Conservation (phyloP, 495 filamentous ascomycete species). For the Aspergillus nidulans region DNA sequence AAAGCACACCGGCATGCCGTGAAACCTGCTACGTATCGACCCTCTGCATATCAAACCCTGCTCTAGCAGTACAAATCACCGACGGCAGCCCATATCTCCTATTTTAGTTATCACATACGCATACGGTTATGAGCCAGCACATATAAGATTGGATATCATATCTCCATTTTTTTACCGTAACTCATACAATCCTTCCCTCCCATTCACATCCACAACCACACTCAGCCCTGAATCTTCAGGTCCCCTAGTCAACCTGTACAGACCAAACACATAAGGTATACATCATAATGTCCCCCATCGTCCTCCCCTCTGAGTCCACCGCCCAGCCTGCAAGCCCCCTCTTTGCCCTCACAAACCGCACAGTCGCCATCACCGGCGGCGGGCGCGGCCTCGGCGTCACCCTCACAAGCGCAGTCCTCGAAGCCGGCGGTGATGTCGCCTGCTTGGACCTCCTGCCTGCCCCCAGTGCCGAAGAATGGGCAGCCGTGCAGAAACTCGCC, state of each 20-base stretch:
- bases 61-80: neutral
- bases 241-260: too few species aligned
- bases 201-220: slow-evolving; percentile 13
- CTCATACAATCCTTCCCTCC: too few species aligned
- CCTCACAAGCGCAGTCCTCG: slow-evolving; percentile 59
- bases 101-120: too few species aligned
- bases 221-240: too few species aligned
- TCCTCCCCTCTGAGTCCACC: too few species aligned
- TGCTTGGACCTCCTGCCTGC: slow-evolving; percentile 59
- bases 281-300: too few species aligned
- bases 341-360: slow-evolving; percentile 56
- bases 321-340: slow-evolving; percentile 18
- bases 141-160: too few species aligned
- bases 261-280: too few species aligned
- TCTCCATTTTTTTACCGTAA: too few species aligned
- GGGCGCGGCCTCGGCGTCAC: slow-evolving; percentile 62
- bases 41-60: neutral
- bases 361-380: slow-evolving; percentile 68
- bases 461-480: slow-evolving; percentile 37
- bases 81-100: neutral
- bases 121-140: too few species aligned
- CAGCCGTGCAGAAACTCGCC: slow-evolving; percentile 45
- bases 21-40: neutral
- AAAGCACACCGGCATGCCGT: slow-evolving; percentile 8
- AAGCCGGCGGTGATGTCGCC: slow-evolving; percentile 61